phyloP scores from a whole-genome alignment of 2,329 filamentous ascomycete genomes.

The Hansfordia pulvinata region DNA sequence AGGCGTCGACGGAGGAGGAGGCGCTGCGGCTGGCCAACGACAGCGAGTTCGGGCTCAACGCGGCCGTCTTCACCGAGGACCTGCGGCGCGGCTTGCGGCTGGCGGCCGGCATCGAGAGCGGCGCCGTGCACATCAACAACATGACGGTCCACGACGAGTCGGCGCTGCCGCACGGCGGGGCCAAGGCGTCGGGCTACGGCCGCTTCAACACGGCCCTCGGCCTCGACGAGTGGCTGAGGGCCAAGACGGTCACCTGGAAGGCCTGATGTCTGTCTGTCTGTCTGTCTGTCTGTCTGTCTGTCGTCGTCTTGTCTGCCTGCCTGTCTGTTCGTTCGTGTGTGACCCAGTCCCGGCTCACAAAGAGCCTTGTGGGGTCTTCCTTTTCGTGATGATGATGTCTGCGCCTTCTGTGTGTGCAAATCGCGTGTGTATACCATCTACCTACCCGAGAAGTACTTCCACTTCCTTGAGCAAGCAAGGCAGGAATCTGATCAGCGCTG shows the following conservation, averaged over 20 bases:
- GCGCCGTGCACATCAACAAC: slow-evolving; percentile 30
- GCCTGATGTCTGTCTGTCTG: no score
- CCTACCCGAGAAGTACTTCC: no score
- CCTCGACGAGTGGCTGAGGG: slow-evolving; percentile 17
- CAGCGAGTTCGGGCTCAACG: slow-evolving; percentile 53
- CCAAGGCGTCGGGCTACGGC: slow-evolving; percentile 26
- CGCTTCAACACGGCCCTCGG: slow-evolving; percentile 20
- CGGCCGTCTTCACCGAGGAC: slow-evolving; percentile 51
- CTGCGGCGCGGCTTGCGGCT: slow-evolving; percentile 36
- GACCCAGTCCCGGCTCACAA: no score
- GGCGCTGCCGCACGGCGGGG: slow-evolving; percentile 26
- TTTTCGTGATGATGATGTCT: no score
- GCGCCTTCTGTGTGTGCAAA: no score
- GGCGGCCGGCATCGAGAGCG: slow-evolving; percentile 40
- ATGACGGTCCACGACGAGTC: slow-evolving; percentile 28
- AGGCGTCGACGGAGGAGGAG: slow-evolving; percentile 46
- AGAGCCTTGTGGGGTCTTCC: no score
- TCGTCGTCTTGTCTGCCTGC: no score
- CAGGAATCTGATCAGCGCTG: no score
- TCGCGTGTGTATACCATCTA: no score
- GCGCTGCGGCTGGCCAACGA: slow-evolving; percentile 54
- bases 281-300: no score
- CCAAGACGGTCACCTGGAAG: slow-evolving; percentile 18
- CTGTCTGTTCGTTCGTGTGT: no score
- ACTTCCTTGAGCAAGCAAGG: no score